These are phyloP conservation scores for Speleostelium caveatum DNA, from an alignment of 78 protist genomes.

Conservation along the genomic window DNA sequence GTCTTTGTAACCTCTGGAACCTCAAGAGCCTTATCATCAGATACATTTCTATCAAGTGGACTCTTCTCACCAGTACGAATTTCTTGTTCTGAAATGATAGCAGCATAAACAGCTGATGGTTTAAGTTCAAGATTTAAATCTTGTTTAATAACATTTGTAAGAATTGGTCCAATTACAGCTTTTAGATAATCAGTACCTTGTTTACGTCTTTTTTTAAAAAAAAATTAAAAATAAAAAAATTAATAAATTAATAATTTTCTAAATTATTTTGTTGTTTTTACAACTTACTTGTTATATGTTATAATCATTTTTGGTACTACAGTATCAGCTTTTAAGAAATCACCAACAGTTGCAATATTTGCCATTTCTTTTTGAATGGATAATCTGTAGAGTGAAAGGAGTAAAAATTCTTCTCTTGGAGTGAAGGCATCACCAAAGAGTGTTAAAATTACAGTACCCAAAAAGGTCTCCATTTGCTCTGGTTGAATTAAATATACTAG, in stretches of 20 bases:
- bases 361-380: constrained; percentile 85
- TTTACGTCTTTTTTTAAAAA: constrained; percentile 37
- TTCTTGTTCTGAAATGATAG: constrained; percentile 84
- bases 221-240: background rate
- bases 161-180: constrained; percentile 79
- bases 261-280: background rate
- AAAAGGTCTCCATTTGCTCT: constrained; percentile 87
- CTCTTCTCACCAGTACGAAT: constrained; percentile 87
- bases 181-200: constrained; percentile 86
- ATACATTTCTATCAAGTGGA: constrained; percentile 67
- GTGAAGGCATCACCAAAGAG: constrained; percentile 92
- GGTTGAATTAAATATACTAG: constrained; percentile 78
- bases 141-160: constrained; percentile 73
- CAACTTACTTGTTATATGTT: constrained; percentile 81
- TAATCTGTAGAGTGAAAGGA: constrained; percentile 83
- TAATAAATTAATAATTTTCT: background rate
- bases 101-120: constrained; percentile 80
- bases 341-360: constrained; percentile 78
- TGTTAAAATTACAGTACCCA: constrained; percentile 89
- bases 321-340: constrained; percentile 83
- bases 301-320: constrained; percentile 90
- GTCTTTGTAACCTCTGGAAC: constrained; percentile 84
- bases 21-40: constrained; percentile 85
- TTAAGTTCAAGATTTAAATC: constrained; percentile 83
- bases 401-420: constrained; percentile 90